Base-by-base conservation (phyloP, 148 eudicot genomes). In the Tetragonia tetragonoides region DNA sequence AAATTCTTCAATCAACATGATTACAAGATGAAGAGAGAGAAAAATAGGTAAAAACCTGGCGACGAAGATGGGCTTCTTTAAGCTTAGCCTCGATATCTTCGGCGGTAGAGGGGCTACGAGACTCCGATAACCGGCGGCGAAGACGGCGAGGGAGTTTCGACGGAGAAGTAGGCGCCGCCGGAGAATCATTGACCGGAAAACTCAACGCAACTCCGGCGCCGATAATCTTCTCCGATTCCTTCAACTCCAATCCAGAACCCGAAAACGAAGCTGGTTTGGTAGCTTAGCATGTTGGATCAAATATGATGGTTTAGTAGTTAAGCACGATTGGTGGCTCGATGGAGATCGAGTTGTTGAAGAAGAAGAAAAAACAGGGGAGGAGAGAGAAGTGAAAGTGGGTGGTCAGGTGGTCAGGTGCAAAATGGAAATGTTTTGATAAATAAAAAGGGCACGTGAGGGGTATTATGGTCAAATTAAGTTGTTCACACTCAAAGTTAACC, bases 21-120 rank as follows among this genome's bases (percentile, higher is more conserved):
- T 28, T 28, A 12, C 40, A 44, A 41, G 11, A 62, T 40, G 3
- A 5, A 54, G 3, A 49, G 17, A 46, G 62, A n/a, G 21, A 17
- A 11, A 21, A 28, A 28, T 28, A 62, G 42, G 59, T 11, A 0
- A 57, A 76, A 65, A 88, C 91, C 87, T 88, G 89, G 37, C 91
- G 91, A 68, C 89, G 91, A 62, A 82, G 81, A 74, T 88, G 77
- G 59, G 91, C 91, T 51, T 86, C 85, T 28, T 85, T 81, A 73
- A 88, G 89, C 70, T 83, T 86, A 42, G 89, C 84, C 42, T 88
- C 89, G 69, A 88, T 88, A n/a, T 88, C 87, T 71, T 86, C 84
- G 2, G 80, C 89, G 37, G 89, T 84, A 3, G 83, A 14, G 16
- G 89, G 80, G 66, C 34, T 57, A 37, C 85, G 81, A 42, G 75